Conservation (phyloP, 1,284 basidiomycete species). For the Ganoderma boninense region DNA sequence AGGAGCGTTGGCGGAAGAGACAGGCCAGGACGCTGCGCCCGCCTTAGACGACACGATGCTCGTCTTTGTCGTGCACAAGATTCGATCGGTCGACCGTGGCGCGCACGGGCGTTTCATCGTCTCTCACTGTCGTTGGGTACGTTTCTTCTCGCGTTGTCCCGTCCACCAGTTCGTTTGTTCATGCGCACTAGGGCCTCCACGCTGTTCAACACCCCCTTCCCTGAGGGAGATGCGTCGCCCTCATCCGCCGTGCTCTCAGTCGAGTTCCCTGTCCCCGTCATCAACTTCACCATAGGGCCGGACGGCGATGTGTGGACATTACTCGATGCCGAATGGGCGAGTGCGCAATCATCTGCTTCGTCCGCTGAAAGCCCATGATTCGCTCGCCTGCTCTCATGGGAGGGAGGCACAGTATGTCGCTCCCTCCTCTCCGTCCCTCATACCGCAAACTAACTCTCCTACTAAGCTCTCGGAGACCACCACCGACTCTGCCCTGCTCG, state of each 20-base stretch:
- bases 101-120: slow-evolving; percentile 51
- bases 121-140: slow-evolving; percentile 78
- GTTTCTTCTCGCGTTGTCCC: slow-evolving; percentile 27
- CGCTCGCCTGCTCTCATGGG: slow-evolving; percentile 32
- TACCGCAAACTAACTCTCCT: neutral
- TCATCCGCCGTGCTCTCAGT: slow-evolving; percentile 48
- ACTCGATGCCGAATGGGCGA: slow-evolving; percentile 51
- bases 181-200: slow-evolving; percentile 66
- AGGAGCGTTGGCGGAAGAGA: too few species aligned
- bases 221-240: slow-evolving; percentile 36
- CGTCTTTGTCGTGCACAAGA: slow-evolving; percentile 62
- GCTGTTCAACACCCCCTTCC: slow-evolving; percentile 61
- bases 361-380: slow-evolving; percentile 5
- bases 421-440: neutral
- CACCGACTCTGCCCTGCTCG: slow-evolving; percentile 38
- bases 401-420: slow-evolving; percentile 30
- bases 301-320: slow-evolving; percentile 56
- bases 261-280: slow-evolving; percentile 64
- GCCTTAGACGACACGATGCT: slow-evolving; percentile 32
- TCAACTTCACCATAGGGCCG: slow-evolving; percentile 60
- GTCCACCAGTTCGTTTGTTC: neutral
- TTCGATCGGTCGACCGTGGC: slow-evolving; percentile 51
- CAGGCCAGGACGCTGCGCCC: slow-evolving; percentile 18
- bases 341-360: neutral
- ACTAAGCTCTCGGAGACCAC: slow-evolving; percentile 35